Conservation (phyloP, 2,329 filamentous ascomycete species). For the Cladosporium sp. region DNA sequence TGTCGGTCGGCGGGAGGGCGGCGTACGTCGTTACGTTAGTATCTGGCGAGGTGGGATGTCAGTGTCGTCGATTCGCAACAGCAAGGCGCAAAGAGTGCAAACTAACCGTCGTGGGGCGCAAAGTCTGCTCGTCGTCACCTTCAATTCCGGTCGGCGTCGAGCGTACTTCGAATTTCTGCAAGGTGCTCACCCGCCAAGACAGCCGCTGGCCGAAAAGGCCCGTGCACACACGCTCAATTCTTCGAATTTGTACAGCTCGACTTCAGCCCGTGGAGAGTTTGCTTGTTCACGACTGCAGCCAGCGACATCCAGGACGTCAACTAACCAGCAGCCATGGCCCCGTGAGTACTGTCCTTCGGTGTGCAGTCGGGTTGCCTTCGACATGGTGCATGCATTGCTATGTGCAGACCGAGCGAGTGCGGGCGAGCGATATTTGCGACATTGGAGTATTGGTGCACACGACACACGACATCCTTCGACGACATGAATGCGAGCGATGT, state of each 20-base stretch:
- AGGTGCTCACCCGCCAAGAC: slow-evolving; percentile 1
- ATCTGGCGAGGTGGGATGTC: slow-evolving; percentile 8
- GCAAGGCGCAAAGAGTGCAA: neutral
- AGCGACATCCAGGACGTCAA: slow-evolving; percentile 10
- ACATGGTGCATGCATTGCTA: neutral
- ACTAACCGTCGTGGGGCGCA: slow-evolving; percentile 12
- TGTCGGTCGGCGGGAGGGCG: neutral
- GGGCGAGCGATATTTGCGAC: slow-evolving; percentile 3
- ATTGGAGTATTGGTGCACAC: slow-evolving; percentile 4
- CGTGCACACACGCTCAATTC: neutral
- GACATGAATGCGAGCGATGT: neutral
- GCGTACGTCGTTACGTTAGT: slow-evolving; percentile 14
- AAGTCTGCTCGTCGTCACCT: slow-evolving; percentile 12
- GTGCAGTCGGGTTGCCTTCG: slow-evolving; percentile 1
- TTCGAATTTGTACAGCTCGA: slow-evolving; percentile 11
- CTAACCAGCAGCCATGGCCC: slow-evolving; percentile 20
- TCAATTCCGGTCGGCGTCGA: slow-evolving; percentile 5
- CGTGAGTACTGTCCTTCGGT: slow-evolving; percentile 17
- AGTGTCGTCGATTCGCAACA: slow-evolving; percentile 6
- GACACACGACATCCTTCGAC: neutral
- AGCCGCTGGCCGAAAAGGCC: neutral
- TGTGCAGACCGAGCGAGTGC: neutral
- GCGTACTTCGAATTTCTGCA: neutral
- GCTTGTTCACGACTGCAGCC: slow-evolving; percentile 11
- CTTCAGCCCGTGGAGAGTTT: neutral